phyloP scores from a whole-genome alignment of 176 grass and related monocot species.

The Secale cereale region DNA sequence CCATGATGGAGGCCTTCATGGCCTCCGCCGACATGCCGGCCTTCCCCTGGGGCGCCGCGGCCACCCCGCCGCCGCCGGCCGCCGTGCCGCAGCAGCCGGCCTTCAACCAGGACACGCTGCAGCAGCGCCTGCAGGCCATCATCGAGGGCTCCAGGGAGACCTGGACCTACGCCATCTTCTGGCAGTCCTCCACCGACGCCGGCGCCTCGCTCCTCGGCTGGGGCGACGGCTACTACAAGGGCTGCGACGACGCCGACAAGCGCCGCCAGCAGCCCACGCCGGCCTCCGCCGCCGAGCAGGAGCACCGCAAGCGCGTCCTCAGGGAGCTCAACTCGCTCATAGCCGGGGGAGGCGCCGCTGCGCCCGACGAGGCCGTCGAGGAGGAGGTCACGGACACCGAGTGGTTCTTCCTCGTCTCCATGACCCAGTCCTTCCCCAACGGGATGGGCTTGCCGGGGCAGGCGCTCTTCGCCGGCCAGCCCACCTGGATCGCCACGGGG shows the following conservation, averaged over 20 bases:
- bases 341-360: conserved; percentile 29
- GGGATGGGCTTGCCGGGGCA: conserved; percentile 56
- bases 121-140: conserved; percentile 79
- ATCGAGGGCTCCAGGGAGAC: conserved; percentile 67
- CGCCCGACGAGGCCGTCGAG: conserved; percentile 61
- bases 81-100: neutral
- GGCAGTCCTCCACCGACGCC: conserved; percentile 66
- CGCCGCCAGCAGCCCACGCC: conserved; percentile 22
- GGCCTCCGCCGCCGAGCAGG: conserved; percentile 60
- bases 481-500: conserved; percentile 57
- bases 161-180: conserved; percentile 97
- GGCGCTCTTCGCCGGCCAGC: conserved; percentile 39
- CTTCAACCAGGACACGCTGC: conserved; percentile 77
- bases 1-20: conserved; percentile 97
- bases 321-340: conserved; percentile 91
- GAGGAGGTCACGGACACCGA: conserved; percentile 97
- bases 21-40: conserved; percentile 59
- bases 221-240: conserved; percentile 95
- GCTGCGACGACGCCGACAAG: conserved; percentile 77
- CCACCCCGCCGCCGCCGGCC: neutral
- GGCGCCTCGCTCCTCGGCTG: conserved; percentile 73
- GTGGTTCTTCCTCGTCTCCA: conserved; percentile 99
- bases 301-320: conserved; percentile 81
- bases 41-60: conserved; percentile 48
- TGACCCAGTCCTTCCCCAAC: conserved; percentile 82